phyloP scores from a whole-genome alignment of 176 grass and related monocot species.

The Triticum monococcum region DNA sequence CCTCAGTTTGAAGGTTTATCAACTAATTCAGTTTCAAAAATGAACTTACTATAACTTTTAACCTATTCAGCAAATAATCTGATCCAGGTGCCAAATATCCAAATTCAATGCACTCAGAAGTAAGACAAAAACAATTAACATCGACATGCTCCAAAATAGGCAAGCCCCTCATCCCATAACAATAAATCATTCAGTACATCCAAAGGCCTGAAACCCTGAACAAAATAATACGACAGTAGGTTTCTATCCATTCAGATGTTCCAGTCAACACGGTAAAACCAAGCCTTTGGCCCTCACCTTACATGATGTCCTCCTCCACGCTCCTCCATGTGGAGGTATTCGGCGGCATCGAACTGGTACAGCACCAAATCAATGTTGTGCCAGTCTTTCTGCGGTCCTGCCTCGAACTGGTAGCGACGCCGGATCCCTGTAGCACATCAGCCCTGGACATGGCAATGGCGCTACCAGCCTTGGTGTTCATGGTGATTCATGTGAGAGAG shows the following conservation, averaged over 20 bases:
- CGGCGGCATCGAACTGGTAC: slow-evolving; percentile 55
- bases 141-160: background rate
- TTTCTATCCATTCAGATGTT: background rate
- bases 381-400: slow-evolving; percentile 76
- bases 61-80: background rate
- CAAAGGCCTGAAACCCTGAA: background rate
- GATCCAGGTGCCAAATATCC: background rate
- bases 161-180: background rate
- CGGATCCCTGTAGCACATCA: slow-evolving; percentile 64
- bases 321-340: slow-evolving; percentile 67
- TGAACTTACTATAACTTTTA: background rate
- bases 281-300: slow-evolving; percentile 16
- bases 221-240: background rate
- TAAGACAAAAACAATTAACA: background rate
- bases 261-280: background rate
- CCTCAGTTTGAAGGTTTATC: background rate
- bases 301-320: slow-evolving; percentile 60
- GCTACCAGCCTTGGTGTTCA: slow-evolving; percentile 58
- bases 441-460: slow-evolving; percentile 68
- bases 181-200: background rate
- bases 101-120: background rate
- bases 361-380: slow-evolving; percentile 61
- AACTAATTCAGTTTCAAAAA: background rate
- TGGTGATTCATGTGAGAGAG: slow-evolving; percentile 56
- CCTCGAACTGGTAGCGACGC: slow-evolving; percentile 49